Conservation (phyloP, 495 filamentous ascomycete genomes). For the Parachaetomium inaequale region DNA sequence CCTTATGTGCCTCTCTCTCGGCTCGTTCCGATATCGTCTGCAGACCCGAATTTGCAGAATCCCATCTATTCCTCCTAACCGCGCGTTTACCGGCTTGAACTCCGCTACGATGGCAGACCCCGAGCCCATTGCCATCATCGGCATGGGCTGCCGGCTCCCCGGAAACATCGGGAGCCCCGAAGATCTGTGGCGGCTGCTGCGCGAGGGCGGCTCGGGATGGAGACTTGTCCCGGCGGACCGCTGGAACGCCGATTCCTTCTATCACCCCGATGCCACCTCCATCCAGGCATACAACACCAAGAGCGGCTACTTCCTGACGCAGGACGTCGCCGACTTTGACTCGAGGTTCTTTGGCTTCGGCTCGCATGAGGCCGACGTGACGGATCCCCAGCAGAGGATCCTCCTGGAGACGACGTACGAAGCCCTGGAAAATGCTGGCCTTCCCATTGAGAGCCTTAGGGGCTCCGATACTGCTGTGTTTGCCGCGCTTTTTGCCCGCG, state of each 20-base stretch:
- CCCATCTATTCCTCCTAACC: neutral
- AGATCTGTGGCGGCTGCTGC: neutral
- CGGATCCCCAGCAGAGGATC: slow-evolving; percentile 72
- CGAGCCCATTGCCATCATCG: slow-evolving; percentile 16
- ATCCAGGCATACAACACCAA: neutral
- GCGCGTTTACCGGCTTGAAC: neutral
- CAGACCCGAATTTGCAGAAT: neutral
- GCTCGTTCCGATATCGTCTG: neutral
- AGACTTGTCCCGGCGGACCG: neutral
- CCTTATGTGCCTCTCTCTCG: neutral
- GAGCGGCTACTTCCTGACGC: neutral
- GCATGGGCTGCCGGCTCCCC: slow-evolving; percentile 2
- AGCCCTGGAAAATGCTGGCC: slow-evolving; percentile 73
- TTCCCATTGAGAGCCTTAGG: slow-evolving; percentile 27
- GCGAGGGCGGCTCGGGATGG: neutral
- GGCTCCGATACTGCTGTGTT: slow-evolving; percentile 37
- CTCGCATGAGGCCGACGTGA: slow-evolving; percentile 4
- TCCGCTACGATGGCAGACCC: too few species aligned
- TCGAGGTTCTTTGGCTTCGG: neutral
- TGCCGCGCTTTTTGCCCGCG: slow-evolving; percentile 25
- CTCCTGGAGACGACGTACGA: slow-evolving; percentile 74
- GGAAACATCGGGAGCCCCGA: neutral
- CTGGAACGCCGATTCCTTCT: neutral
- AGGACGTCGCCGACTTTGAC: slow-evolving; percentile 7
- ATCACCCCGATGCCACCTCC: neutral